phyloP scores from a whole-genome alignment of 129 eudicot genomes.

The Kitagawia praeruptora region DNA sequence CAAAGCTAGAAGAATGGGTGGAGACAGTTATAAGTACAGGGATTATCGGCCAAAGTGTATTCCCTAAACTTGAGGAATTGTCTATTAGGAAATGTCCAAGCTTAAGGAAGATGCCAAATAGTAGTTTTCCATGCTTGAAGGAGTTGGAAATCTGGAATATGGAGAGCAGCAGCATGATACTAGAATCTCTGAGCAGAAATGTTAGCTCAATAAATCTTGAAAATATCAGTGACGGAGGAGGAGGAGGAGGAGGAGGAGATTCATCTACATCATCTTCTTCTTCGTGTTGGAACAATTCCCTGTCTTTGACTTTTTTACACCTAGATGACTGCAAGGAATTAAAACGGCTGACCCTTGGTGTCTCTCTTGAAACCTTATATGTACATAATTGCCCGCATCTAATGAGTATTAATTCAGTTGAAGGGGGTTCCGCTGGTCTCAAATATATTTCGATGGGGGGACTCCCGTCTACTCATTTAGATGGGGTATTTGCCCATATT shows the following conservation, averaged over 20 bases:
- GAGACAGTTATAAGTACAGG: too few species aligned
- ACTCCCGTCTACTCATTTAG: too few species aligned
- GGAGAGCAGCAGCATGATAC: neutral
- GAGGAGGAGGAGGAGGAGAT: neutral
- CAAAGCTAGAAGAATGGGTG: too few species aligned
- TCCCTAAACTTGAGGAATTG: constrained; percentile 10
- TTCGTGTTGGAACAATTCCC: neutral
- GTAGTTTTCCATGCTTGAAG: neutral
- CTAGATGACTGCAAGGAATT: neutral
- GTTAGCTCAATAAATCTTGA: too few species aligned
- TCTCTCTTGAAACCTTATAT: neutral
- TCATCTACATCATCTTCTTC: neutral
- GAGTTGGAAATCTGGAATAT: neutral
- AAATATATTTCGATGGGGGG: too few species aligned
- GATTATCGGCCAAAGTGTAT: neutral
- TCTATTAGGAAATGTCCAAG: neutral
- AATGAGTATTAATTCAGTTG: neutral
- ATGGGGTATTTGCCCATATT: too few species aligned
- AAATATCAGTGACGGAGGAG: neutral
- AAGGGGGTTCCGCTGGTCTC: neutral
- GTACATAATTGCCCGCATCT: neutral
- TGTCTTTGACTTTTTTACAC: neutral
- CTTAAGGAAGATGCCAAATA: neutral
- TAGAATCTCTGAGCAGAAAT: neutral
- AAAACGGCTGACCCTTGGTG: neutral